A percentile compares a stretch with the other conserved stretches of the same genome.
Evolutionary conservation across 257 asterid genomes (phyloP).

Genomic region (Nicotiana obtusifolia): DNA sequence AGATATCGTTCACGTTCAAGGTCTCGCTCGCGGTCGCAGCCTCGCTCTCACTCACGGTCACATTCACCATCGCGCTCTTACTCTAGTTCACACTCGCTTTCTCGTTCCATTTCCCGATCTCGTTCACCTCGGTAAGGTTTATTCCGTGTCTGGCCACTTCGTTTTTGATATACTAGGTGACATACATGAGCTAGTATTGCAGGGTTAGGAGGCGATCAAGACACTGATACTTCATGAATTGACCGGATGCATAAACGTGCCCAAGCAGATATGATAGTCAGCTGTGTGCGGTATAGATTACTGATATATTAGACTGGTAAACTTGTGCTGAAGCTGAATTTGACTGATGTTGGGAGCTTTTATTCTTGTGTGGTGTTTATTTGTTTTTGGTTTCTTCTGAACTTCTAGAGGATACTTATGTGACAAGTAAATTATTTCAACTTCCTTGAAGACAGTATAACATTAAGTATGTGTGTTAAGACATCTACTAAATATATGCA

Average conservation of each 20-base stretch:
- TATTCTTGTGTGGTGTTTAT: not conserved
- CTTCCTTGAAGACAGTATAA: not conserved
- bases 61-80: constrained; percentile 33
- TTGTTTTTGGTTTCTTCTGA: not conserved
- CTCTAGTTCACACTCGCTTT: constrained; percentile 46
- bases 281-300: not conserved
- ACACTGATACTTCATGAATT: constrained; percentile 27
- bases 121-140: constrained; percentile 59
- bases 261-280: not conserved
- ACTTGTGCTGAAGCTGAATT: not conserved
- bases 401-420: not conserved
- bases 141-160: not conserved
- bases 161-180: not conserved
- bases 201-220: constrained; percentile 64
- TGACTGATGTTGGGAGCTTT: not conserved
- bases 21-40: constrained; percentile 31
- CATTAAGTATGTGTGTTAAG: no score
- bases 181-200: constrained; percentile 12
- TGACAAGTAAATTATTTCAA: not conserved
- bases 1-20: constrained; percentile 42
- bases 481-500: no score
- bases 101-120: constrained; percentile 40
- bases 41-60: constrained; percentile 33
- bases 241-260: not conserved
- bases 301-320: not conserved